Evolutionary conservation across 768 basidiomycete species (phyloP).

Genomic region (Glaciozyma martinii): DNA sequence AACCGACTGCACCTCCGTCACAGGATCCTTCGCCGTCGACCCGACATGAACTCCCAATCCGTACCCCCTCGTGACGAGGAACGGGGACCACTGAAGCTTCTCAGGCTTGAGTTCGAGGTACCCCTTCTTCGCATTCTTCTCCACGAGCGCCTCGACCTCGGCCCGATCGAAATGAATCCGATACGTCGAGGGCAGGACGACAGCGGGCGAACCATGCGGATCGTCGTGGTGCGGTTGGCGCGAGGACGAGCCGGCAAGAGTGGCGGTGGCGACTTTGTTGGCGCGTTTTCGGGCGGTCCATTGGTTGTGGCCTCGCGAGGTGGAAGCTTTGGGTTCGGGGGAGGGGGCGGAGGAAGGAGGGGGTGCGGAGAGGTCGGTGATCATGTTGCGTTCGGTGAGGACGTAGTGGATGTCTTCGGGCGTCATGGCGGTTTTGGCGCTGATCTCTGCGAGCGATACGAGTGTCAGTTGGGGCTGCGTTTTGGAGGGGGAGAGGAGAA

Average conservation of each 20-base stretch:
- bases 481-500: slow-evolving; percentile 51
- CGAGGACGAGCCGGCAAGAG: slow-evolving; percentile 51
- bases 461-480: neutral
- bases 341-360: neutral
- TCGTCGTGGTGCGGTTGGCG: slow-evolving; percentile 5
- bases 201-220: slow-evolving; percentile 1
- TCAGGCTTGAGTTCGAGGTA: slow-evolving; percentile 65
- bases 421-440: slow-evolving; percentile 77
- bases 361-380: slow-evolving; percentile 41
- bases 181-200: slow-evolving; percentile 46
- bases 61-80: slow-evolving; percentile 48
- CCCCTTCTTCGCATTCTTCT: slow-evolving; percentile 62
- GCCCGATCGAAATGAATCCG: slow-evolving; percentile 63
- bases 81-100: slow-evolving; percentile 89
- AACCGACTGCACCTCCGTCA: neutral
- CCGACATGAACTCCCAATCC: slow-evolving; percentile 17
- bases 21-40: slow-evolving; percentile 18
- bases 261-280: slow-evolving; percentile 39
- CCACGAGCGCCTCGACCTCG: slow-evolving; percentile 57
- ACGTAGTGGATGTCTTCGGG: slow-evolving; percentile 74
- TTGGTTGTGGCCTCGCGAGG: slow-evolving; percentile 10
- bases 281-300: slow-evolving; percentile 13
- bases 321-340: neutral
- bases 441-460: slow-evolving; percentile 53
- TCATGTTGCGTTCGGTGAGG: slow-evolving; percentile 65